Percentiles rank a stretch among this genome's conserved stretches.
Evolutionary conservation across 176 grass and related monocot species (phyloP).

Genomic region (Oryza rufipogon): DNA sequence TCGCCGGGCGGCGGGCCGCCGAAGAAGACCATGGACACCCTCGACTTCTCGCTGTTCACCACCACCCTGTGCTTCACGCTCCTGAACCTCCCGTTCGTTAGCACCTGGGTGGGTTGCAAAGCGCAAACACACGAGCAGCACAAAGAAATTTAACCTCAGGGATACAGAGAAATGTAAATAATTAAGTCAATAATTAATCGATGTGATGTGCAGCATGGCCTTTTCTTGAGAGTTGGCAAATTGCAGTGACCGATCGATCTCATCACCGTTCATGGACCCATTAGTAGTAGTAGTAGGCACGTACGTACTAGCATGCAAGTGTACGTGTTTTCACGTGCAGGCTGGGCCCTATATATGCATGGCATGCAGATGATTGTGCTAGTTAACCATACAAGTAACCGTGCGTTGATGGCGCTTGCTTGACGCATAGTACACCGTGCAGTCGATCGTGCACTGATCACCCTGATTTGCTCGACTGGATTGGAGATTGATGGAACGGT

Average conservation of each 20-base stretch:
- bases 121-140: background rate
- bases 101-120: conserved; percentile 56
- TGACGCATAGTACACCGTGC: conserved; percentile 5
- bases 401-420: background rate
- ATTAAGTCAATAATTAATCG: background rate
- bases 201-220: background rate
- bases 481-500: background rate
- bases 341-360: background rate
- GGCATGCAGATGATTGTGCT: background rate
- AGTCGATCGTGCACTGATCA: conserved; percentile 2
- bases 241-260: background rate
- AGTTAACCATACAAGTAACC: conserved; percentile 6
- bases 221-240: background rate
- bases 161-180: too few species aligned
- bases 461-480: background rate
- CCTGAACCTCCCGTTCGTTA: conserved; percentile 96
- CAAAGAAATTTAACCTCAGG: background rate
- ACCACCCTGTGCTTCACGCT: conserved; percentile 91
- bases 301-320: background rate
- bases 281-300: background rate
- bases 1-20: conserved; percentile 60
- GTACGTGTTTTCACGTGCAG: background rate
- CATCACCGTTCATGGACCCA: background rate
- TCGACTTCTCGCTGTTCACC: conserved; percentile 65
- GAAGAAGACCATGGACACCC: conserved; percentile 85